Conservation (phyloP, 805 yeast genomes). For the Schwanniomyces yamadae region DNA sequence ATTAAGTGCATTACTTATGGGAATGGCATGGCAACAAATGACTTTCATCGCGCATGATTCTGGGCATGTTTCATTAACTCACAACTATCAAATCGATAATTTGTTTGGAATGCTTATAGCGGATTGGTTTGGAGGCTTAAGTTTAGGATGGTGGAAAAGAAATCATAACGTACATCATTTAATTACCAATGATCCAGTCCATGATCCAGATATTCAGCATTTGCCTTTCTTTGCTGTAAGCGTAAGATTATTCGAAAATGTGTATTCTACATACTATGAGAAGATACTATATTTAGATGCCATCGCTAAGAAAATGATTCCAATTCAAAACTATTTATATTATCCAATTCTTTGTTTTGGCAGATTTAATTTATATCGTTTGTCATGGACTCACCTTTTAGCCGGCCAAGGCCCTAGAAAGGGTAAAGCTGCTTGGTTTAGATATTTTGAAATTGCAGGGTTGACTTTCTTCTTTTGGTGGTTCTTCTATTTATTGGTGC, state of each 20-base stretch:
- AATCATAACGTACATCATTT: conserved; percentile 93
- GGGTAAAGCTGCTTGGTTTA: conserved; percentile 84
- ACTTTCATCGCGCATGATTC: conserved; percentile 90
- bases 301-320: conserved; percentile 57
- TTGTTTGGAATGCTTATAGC: conserved; percentile 72
- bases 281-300: conserved; percentile 65
- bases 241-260: conserved; percentile 60
- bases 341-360: conserved; percentile 82
- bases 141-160: conserved; percentile 93
- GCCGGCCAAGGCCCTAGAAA: conserved; percentile 75
- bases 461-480: conserved; percentile 70
- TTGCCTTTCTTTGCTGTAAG: conserved; percentile 89
- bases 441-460: conserved; percentile 76
- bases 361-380: conserved; percentile 76
- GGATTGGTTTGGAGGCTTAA: conserved; percentile 81
- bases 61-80: conserved; percentile 82
- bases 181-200: conserved; percentile 88
- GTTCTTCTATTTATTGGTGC: conserved; percentile 70
- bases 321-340: conserved; percentile 65
- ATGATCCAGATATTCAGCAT: conserved; percentile 94
- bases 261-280: conserved; percentile 81
- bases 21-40: conserved; percentile 85
- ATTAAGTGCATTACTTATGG: conserved; percentile 64
- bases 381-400: conserved; percentile 76
- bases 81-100: conserved; percentile 73